Evolutionary conservation across 2,329 filamentous ascomycete species (phyloP), one percentile per base, ranked within the genome.

Genomic region (Colletotrichum liaoningense): DNA sequence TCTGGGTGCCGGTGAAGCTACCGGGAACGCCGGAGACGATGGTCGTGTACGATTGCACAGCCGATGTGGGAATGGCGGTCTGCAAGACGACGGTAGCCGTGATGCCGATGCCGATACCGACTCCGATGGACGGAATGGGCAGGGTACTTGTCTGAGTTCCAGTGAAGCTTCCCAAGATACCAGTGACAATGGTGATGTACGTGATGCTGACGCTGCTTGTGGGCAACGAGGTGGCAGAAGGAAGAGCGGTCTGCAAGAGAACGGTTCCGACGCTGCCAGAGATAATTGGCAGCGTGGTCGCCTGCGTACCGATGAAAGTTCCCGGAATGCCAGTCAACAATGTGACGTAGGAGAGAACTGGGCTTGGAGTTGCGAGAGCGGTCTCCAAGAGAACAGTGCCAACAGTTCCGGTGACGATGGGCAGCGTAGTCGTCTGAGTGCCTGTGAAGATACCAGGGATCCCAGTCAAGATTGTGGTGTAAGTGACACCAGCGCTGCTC

Each of bases 351-450:
- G 35, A 54, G 11, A 55, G 7, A 11, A 9, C 63, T 1, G 56
- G 26, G 16, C n/a, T 55, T 7, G 28, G 55, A 28, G 67, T 49
- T 9, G 62, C 28, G 33, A 72, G 19, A 2, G 69, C 69, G 26
- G 63, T 72, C 26, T 72, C 33, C 3, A 72, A 9, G 22, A 72
- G 30, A 24, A 72, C 63, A 1, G 69, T 72, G n/a, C 57, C 63
- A 4, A 62, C 58, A 11, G 58, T 62, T 12, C 58, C 58, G 35
- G 35, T 19, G 14, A 62, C 24, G 16, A 62, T 49, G 58, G 58
- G 58, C 24, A 62, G 24, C 4, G 58, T 62, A 26, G 68, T 58
- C 19, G 63, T 55, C 54, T 49, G 63, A 16, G 68, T 71, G 11
- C 68, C 68, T 4, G n/a, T 14, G 12, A 71, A 71, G 2, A 56